These are phyloP conservation scores for Talaromyces borbonicus DNA, from an alignment of 495 filamentous ascomycete genomes.

Conservation along the genomic window DNA sequence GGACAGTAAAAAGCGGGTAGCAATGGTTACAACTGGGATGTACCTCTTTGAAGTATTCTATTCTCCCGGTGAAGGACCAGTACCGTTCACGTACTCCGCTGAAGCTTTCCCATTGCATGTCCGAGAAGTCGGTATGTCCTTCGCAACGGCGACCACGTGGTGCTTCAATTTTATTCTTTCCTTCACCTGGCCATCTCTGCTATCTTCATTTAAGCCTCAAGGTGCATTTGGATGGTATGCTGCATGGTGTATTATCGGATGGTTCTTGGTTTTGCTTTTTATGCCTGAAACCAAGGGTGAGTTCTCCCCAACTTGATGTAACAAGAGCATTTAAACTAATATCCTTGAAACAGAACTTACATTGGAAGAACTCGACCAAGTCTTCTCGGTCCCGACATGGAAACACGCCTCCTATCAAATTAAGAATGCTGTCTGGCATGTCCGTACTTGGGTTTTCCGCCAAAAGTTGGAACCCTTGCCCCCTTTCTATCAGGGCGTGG, in stretches of 20 bases:
- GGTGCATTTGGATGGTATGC: slow-evolving; percentile 58
- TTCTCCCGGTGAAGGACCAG: slow-evolving; percentile 46
- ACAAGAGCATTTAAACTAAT: slow-evolving; percentile 3
- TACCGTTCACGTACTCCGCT: slow-evolving; percentile 49
- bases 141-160: slow-evolving; percentile 44
- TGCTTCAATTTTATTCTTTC: slow-evolving; percentile 45
- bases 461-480: slow-evolving; percentile 36
- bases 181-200: slow-evolving; percentile 46
- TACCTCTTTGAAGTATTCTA: slow-evolving; percentile 45
- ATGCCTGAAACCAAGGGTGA: slow-evolving; percentile 48
- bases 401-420: slow-evolving; percentile 40
- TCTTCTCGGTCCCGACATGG: slow-evolving; percentile 43
- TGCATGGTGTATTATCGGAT: slow-evolving; percentile 47
- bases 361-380: slow-evolving; percentile 41
- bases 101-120: slow-evolving; percentile 51
- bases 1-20: slow-evolving; percentile 27
- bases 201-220: slow-evolving; percentile 38
- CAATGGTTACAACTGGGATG: slow-evolving; percentile 40
- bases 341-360: slow-evolving; percentile 26
- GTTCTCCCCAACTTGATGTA: not conserved
- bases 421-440: slow-evolving; percentile 39
- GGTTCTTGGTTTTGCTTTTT: slow-evolving; percentile 44
- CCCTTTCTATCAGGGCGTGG: slow-evolving; percentile 31
- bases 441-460: slow-evolving; percentile 40
- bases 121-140: slow-evolving; percentile 61